Base-by-base conservation (phyloP, 2,329 filamentous ascomycete species). In the Graphiopsis chlorocephala region DNA sequence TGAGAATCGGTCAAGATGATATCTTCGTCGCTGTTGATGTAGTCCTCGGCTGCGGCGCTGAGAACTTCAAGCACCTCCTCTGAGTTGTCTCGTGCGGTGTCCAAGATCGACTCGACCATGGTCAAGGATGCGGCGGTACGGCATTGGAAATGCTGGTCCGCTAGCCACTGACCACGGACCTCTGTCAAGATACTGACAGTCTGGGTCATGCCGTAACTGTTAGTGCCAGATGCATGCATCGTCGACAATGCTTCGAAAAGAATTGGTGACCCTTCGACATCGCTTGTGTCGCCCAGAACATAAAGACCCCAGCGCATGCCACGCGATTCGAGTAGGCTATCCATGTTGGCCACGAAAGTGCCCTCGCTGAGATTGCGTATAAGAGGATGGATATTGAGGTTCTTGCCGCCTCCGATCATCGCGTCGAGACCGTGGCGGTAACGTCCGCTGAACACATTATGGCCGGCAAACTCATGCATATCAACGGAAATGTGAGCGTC, bases 371-470 rank as follows among this genome's bases (percentile, higher is more conserved):
- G 69, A n/a, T 70, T 60, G 26, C 76, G 75, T 55, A 78, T 78
- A 0, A 63, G 53, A 0, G 69, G 64, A 26, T 77, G 70, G 52
- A 78, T 77, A 67, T 78, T 77, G 17, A 77, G 68, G 62, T 78
- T 78, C 70, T 74, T 75, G 10, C 75, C 76, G 12, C 74, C 75
- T 48, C 73, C 74, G 66, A 72, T 74, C 69, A 77, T 73, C 33
- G 71, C 76, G 50, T 78, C 76, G 1, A 74, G 72, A 7, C 73
- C 76, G 11, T 76, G 76, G 29, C 68, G 72, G 59, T 76, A 77
- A 33, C 73, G 69, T 3, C 66, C 69, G 4, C 71, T 68, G 50
- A 72, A 76, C 17, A 71, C 62, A 2, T 72, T 70, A 0, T 64
- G 68, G 0, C 74, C 75, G 7, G 67, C 66, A 38, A 75, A 78